A percentile compares a stretch with the other conserved stretches of the same genome.
Conservation (phyloP, 2,329 filamentous ascomycete species). For the Sphaerulina musiva region DNA sequence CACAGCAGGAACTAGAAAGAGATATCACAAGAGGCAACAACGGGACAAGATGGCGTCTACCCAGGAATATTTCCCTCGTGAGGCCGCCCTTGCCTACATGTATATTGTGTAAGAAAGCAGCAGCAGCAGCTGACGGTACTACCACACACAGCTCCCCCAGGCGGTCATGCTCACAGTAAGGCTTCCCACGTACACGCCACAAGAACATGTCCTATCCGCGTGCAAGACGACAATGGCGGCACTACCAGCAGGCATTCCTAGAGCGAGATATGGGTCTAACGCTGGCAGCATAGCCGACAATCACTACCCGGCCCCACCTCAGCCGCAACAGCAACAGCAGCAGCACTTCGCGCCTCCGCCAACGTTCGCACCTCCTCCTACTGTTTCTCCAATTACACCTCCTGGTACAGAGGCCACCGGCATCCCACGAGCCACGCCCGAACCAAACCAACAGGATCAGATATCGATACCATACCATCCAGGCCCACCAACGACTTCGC, state of each 20-base stretch:
- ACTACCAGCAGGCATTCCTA: not conserved
- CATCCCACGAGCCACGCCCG: constrained; percentile 18
- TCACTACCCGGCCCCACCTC: not conserved
- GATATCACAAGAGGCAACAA: not conserved
- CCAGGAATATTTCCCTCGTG: constrained; percentile 31
- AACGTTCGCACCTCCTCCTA: constrained; percentile 19
- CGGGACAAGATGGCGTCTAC: constrained; percentile 18
- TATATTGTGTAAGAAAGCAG: too few relatives aligned
- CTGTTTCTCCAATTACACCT: constrained; percentile 30
- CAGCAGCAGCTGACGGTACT: not conserved
- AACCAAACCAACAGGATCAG: constrained; percentile 19
- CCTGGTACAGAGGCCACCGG: constrained; percentile 29
- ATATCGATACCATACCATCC: constrained; percentile 34
- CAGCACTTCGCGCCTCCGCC: constrained; percentile 30
- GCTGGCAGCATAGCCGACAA: not conserved
- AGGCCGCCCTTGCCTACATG: constrained; percentile 5
- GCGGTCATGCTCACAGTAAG: not conserved
- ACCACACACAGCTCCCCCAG: not conserved
- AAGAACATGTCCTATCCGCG: not conserved
- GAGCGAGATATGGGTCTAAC: not conserved
- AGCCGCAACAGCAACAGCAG: constrained; percentile 12
- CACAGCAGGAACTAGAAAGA: not conserved
- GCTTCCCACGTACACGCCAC: not conserved
- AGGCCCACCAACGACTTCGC: constrained; percentile 31
- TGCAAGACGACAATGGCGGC: not conserved